These are phyloP conservation scores for Apiospora marii DNA, from an alignment of 2,329 filamentous ascomycete species.

Conservation along the genomic window DNA sequence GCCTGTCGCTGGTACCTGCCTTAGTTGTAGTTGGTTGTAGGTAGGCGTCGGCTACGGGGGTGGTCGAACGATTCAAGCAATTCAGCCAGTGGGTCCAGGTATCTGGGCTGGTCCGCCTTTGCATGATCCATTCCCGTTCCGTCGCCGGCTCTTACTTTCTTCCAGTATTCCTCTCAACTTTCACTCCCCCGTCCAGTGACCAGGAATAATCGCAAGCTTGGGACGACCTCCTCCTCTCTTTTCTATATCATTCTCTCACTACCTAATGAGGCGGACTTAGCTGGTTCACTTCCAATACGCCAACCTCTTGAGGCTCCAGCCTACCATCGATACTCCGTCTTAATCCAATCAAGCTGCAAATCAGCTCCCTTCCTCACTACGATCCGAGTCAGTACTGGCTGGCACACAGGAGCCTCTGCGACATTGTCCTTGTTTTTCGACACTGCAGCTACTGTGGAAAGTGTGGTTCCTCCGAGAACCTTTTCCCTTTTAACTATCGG, in stretches of 20 bases:
- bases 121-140: constrained; percentile 21
- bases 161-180: constrained; percentile 20
- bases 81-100: constrained; percentile 20
- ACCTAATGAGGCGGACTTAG: neutral
- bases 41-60: constrained; percentile 13
- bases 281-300: neutral
- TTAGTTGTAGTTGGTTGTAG: neutral
- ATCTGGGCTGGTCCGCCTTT: constrained; percentile 21
- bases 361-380: neutral
- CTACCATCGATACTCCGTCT: neutral
- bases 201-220: constrained; percentile 10
- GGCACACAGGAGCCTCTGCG: neutral
- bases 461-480: neutral
- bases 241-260: constrained; percentile 2
- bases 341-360: constrained; percentile 14
- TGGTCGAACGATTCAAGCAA: constrained; percentile 22
- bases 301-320: neutral
- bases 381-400: neutral
- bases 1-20: neutral
- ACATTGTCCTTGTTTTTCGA: neutral
- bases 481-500: neutral
- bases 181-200: neutral
- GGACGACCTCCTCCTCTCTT: constrained; percentile 8
- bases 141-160: constrained; percentile 21
- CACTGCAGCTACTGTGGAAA: neutral